Base-by-base conservation (phyloP, 2,329 filamentous ascomycete species). In the Anthostomella pinea region DNA sequence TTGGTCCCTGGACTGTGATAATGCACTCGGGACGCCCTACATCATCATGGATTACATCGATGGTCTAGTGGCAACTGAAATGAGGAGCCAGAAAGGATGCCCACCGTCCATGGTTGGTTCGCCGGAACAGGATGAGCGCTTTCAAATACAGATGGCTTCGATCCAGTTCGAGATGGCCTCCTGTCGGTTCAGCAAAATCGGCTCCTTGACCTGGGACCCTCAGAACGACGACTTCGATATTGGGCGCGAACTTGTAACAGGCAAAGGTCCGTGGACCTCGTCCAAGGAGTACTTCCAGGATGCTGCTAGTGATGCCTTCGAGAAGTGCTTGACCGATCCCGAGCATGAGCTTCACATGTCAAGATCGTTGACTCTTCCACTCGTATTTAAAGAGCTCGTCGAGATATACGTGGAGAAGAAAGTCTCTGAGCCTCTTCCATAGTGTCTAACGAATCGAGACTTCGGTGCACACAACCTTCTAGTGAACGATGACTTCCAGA, bases 41-140 rank as follows among this genome's bases (percentile, higher is more conserved):
- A 38, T 34, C 14, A 23, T 42, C 10, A 30, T 42, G 6, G 39
- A 42, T 23, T 42, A 42, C 23, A 30, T 42, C 7, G 17, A 42
- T 13, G 35, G 39, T 13, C 13, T 27, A 3, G 15, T 17, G 3
- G 38, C 38, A 4, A 2, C 17, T 5, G 23, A 32, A 7, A 21
- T 36, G 4, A 3, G 10, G 13, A 6, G 6, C 2, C 20, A 20
- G 16, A 27, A 23, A 9, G 9, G 32, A 8, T 28, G 6, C 23
- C 21, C 4, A 3, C 17, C 19, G 6, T 3, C 5, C 4, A 13
- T 22, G 8, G 33, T 15, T 11, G 38, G 38, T 4, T 36, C 33
- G n/a, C 8, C n/a, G n/a, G 38, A 40, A n/a, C 33, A 40, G 32
- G 38, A 40, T 27, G 11, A 14, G 8, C 25, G 17, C 10, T 37